Percentiles rank a stretch among this genome's conserved stretches.
These are phyloP conservation scores for Samsoniella hepiali DNA, from an alignment of 2,329 filamentous ascomycete genomes.

Conservation along the genomic window DNA sequence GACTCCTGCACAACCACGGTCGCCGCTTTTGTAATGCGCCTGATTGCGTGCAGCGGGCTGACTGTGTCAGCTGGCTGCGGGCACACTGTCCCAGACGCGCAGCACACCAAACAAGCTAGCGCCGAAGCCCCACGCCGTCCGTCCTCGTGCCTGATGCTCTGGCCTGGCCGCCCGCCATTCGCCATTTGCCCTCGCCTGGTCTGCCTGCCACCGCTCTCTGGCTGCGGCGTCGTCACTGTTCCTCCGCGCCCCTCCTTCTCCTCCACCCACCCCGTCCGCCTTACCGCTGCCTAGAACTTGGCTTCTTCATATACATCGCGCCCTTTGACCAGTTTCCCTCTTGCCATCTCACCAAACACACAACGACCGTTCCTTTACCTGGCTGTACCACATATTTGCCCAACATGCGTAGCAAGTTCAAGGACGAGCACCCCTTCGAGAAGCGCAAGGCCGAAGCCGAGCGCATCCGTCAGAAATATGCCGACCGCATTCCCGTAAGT, in stretches of 20 bases:
- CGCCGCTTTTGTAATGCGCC: conserved; percentile 7
- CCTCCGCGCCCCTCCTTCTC: conserved; percentile 24
- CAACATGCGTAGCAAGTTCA: conserved; percentile 98
- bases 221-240: conserved; percentile 21
- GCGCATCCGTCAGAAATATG: conserved; percentile 98
- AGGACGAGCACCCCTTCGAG: conserved; percentile 99
- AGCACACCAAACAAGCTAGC: conserved; percentile 22
- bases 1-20: not conserved
- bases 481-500: conserved; percentile 95
- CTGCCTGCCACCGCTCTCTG: conserved; percentile 23
- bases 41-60: conserved; percentile 8
- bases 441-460: conserved; percentile 99
- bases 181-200: not conserved
- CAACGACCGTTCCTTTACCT: conserved; percentile 12
- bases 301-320: conserved; percentile 12
- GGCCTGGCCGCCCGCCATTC: conserved; percentile 2
- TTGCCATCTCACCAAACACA: not conserved
- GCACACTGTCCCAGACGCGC: not conserved
- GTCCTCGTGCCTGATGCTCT: conserved; percentile 17
- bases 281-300: conserved; percentile 24
- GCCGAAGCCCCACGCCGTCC: conserved; percentile 23
- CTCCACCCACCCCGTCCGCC: conserved; percentile 27
- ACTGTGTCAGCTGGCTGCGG: conserved; percentile 15
- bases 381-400: conserved; percentile 25
- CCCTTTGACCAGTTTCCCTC: not conserved